A percentile compares a stretch with the other conserved stretches of the same genome.
These are phyloP conservation scores for Bruguiera gymnorhiza DNA, from an alignment of 345 rosid species.

Conservation along the genomic window DNA sequence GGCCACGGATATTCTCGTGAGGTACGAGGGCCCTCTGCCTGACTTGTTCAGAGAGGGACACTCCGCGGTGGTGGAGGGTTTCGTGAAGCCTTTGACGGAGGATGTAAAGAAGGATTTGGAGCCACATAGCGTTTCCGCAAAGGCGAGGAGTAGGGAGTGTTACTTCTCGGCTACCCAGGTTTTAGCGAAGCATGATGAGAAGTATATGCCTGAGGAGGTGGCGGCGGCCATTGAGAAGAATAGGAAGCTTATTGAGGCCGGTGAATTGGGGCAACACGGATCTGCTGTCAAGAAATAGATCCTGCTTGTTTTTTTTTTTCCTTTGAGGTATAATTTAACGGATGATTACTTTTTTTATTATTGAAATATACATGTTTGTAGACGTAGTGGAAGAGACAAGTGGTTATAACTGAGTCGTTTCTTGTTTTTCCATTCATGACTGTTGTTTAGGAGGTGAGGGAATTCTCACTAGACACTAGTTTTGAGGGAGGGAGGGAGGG, in stretches of 20 bases:
- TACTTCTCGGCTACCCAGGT: slow-evolving; percentile 80
- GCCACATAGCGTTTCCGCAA: slow-evolving; percentile 49
- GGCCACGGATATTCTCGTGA: slow-evolving; percentile 73
- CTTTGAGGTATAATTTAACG: background rate
- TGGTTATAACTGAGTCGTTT: too few species aligned
- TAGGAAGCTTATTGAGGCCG: slow-evolving; percentile 62
- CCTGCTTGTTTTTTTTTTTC: too few species aligned
- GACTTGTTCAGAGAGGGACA: slow-evolving; percentile 95
- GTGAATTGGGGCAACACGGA: slow-evolving; percentile 17
- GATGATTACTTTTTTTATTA: too few species aligned
- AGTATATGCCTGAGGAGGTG: slow-evolving; percentile 94
- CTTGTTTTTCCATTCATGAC: too few species aligned
- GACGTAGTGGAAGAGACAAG: too few species aligned
- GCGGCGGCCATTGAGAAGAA: slow-evolving; percentile 97
- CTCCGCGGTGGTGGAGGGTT: slow-evolving; percentile 91
- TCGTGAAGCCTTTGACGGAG: slow-evolving; percentile 65
- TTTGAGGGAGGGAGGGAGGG: background rate
- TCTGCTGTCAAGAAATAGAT: slow-evolving; percentile 28
- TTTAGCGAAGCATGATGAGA: slow-evolving; percentile 96
- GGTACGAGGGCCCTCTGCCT: slow-evolving; percentile 75
- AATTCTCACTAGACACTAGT: background rate
- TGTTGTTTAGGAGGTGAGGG: background rate
- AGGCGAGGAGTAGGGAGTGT: slow-evolving; percentile 64
- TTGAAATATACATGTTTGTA: too few species aligned
- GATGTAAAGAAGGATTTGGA: slow-evolving; percentile 55